Conservation (phyloP, 2,329 filamentous ascomycete genomes). For the Penicillium hordei region DNA sequence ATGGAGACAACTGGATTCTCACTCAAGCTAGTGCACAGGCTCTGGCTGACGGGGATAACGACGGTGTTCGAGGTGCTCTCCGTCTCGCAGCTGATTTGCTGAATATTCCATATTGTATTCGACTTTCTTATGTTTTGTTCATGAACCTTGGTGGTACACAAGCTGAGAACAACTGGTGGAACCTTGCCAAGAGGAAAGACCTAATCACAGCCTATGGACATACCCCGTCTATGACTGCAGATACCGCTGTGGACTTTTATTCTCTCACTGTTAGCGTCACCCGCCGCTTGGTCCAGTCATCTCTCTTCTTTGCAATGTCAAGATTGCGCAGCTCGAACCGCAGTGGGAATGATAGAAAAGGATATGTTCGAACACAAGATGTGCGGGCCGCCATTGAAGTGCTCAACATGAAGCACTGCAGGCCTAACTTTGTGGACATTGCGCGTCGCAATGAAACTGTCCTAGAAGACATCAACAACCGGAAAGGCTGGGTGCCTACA, state of each 20-base stretch:
- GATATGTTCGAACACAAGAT: conserved; percentile 48
- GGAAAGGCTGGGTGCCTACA: conserved; percentile 28
- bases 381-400: conserved; percentile 57
- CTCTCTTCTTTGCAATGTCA: conserved; percentile 69
- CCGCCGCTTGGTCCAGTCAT: conserved; percentile 66
- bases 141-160: conserved; percentile 66
- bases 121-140: conserved; percentile 65
- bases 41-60: conserved; percentile 31
- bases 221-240: conserved; percentile 69
- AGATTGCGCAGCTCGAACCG: conserved; percentile 57
- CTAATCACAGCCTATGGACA: conserved; percentile 31
- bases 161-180: conserved; percentile 66
- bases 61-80: conserved; percentile 33
- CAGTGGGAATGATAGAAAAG: conserved; percentile 31
- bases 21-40: conserved; percentile 36
- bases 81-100: conserved; percentile 60
- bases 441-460: conserved; percentile 54
- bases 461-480: conserved; percentile 46
- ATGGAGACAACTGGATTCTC: conserved; percentile 68
- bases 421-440: conserved; percentile 53
- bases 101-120: conserved; percentile 59
- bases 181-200: conserved; percentile 49
- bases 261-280: conserved; percentile 67
- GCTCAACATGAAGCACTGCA: conserved; percentile 51
- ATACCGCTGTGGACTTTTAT: conserved; percentile 74